phyloP scores from a whole-genome alignment of 805 yeast species.

The Zygosaccharomyces lentus region DNA sequence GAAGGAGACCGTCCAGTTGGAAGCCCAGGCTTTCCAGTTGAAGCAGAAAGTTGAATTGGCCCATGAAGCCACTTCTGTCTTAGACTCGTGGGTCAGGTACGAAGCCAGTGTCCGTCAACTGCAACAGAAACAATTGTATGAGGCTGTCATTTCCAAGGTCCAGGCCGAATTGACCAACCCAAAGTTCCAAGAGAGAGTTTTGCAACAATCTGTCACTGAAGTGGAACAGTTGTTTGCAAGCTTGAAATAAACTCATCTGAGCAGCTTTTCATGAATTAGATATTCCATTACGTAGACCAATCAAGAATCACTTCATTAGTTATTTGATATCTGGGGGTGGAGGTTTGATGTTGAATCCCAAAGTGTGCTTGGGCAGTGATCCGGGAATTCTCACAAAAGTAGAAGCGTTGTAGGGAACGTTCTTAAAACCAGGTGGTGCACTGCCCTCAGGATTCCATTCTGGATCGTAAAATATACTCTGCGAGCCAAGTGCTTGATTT shows the following conservation, averaged over 20 bases:
- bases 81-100: constrained; percentile 98
- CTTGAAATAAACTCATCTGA: constrained; percentile 22
- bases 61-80: constrained; percentile 85
- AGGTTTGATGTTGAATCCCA: constrained; percentile 31
- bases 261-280: constrained; percentile 20
- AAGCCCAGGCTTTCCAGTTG: constrained; percentile 89
- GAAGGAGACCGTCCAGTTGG: constrained; percentile 93
- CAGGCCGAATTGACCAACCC: constrained; percentile 78
- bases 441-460: constrained; percentile 61
- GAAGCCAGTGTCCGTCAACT: constrained; percentile 94
- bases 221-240: constrained; percentile 76
- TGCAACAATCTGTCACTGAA: constrained; percentile 87
- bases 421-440: constrained; percentile 40
- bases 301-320: neutral
- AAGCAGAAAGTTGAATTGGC: constrained; percentile 88
- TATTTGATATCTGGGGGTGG: constrained; percentile 19
- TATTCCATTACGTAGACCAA: constrained; percentile 17
- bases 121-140: constrained; percentile 89
- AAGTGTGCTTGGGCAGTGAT: constrained; percentile 8
- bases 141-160: constrained; percentile 82
- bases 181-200: constrained; percentile 88
- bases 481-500: constrained; percentile 38
- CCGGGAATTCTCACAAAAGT: constrained; percentile 32
- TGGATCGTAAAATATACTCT: constrained; percentile 59
- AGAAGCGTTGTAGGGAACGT: constrained; percentile 26